Percentiles rank a stretch among this genome's conserved stretches.
Conservation (phyloP, 2,329 filamentous ascomycete genomes). For the Ophiosphaerella herpotricha region DNA sequence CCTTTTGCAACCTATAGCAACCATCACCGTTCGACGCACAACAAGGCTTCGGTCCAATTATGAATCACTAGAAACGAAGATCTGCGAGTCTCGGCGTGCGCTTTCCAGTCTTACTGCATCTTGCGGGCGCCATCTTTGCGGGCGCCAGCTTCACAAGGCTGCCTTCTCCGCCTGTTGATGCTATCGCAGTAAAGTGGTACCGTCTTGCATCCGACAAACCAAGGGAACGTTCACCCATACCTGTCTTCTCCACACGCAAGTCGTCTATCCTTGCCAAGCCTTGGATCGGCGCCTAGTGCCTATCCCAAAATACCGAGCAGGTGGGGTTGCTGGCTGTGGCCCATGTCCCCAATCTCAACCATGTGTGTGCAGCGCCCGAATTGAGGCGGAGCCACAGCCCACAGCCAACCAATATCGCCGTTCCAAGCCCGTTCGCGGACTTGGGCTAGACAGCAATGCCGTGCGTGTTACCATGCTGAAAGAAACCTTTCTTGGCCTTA, state of each 20-base stretch:
- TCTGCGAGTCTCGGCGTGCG: too few relatives aligned
- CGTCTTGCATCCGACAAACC: too few relatives aligned
- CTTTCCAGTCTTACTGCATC: too few relatives aligned
- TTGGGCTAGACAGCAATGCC: constrained; percentile 22
- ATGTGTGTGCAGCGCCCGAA: constrained; percentile 7
- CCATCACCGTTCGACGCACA: too few relatives aligned
- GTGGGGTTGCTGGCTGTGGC: constrained; percentile 14
- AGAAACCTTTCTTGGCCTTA: constrained; percentile 23
- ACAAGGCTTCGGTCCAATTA: too few relatives aligned
- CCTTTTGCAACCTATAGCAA: neutral
- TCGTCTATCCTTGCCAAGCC: constrained; percentile 3
- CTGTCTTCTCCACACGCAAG: too few relatives aligned
- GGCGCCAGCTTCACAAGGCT: constrained; percentile 3
- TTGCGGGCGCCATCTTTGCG: too few relatives aligned
- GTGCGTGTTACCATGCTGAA: constrained; percentile 20
- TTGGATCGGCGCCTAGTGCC: constrained; percentile 7
- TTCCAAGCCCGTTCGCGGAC: constrained; percentile 23
- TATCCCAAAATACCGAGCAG: constrained; percentile 20
- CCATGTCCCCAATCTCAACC: neutral
- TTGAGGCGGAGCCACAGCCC: constrained; percentile 27
- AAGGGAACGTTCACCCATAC: too few relatives aligned
- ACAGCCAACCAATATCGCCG: constrained; percentile 23
- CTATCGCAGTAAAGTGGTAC: neutral
- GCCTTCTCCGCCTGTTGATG: too few relatives aligned
- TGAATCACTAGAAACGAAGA: too few relatives aligned